Evolutionary conservation across 129 eudicot genomes (phyloP).

Genomic region (Erigeron canadensis): DNA sequence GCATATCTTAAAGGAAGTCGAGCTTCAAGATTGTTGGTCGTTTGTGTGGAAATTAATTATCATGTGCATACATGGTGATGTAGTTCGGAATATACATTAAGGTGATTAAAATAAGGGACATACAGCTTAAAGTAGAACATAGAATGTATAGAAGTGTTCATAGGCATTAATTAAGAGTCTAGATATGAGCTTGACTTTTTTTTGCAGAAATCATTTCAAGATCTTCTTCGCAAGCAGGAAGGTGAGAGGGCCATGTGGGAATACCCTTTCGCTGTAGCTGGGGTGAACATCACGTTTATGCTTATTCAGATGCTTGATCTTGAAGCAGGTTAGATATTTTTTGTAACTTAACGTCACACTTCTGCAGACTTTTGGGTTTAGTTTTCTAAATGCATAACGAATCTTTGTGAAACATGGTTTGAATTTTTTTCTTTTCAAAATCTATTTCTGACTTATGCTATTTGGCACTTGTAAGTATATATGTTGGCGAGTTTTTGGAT

Average conservation of each 20-base stretch:
- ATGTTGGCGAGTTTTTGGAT: background rate
- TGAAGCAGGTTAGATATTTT: slow-evolving; percentile 64
- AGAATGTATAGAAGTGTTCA: background rate
- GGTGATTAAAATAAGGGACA: background rate
- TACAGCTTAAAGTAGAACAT: background rate
- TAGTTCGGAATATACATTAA: background rate
- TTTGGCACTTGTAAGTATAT: background rate
- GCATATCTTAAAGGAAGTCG: background rate
- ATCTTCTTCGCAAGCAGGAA: slow-evolving; percentile 85
- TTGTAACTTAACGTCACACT: background rate
- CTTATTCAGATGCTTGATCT: slow-evolving; percentile 98
- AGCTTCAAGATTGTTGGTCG: background rate
- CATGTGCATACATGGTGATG: background rate
- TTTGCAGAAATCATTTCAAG: slow-evolving; percentile 89
- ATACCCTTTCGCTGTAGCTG: slow-evolving; percentile 99
- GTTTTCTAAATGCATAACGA: background rate
- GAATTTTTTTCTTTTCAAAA: background rate
- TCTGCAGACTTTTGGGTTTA: background rate
- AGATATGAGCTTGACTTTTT: background rate
- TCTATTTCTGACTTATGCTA: background rate
- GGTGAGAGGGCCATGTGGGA: slow-evolving; percentile 97
- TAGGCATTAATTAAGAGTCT: background rate
- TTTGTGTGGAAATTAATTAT: background rate
- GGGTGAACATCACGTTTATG: slow-evolving; percentile 98
- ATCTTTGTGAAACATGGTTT: background rate